Evolutionary conservation across 768 basidiomycete species (phyloP), one percentile per base, ranked within the genome.

Genomic region (Gelatoporia subvermispora): DNA sequence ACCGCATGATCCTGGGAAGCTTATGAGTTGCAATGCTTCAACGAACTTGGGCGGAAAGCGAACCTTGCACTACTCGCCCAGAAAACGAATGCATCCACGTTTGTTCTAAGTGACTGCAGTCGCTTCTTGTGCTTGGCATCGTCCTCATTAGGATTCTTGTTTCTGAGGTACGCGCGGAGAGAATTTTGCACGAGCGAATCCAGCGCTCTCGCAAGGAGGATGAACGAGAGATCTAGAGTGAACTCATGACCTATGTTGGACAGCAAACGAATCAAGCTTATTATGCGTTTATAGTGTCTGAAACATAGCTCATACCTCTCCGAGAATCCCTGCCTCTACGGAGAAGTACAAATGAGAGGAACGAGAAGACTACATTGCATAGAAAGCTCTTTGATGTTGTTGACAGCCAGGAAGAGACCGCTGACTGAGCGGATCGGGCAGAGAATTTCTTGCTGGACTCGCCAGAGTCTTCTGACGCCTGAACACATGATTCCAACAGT

Each of bases 61-160:
- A 51, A 88, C 88, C 88, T 81, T 25, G 86, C 83, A 50, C 85
- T 86, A 56, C 81, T 81, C 13, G 76, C 78, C 87, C 87, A 90
- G 57, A 91, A 90, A 11, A 86, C 66, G 10, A 88, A 57, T 0
- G 82, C 80, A 59, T 90, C 88, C 18, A 88, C 60, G 39, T 72
- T 72, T 0, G 72, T 75, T 1, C 76, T 69, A 51, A 76, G 47
- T 21, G 47, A 56, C 48, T 56, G 63, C 31, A 68, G 61, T 50
- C 61, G 65, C 39, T 61, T 57, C 53, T 63, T 61, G 24, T 63
- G 5, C 7, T 13, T 31, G 13, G 5, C 28, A 31, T 13, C 13
- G 43, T n/a, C 48, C 40, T 51, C 41, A 2, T 25, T 43, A 15
- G 39, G 43, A 25, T 11, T 16, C 34, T 31, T 41, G 28, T 40